Evolutionary conservation across 192 early-diverging fungal species (phyloP).

Genomic region (Funneliformis geosporum): DNA sequence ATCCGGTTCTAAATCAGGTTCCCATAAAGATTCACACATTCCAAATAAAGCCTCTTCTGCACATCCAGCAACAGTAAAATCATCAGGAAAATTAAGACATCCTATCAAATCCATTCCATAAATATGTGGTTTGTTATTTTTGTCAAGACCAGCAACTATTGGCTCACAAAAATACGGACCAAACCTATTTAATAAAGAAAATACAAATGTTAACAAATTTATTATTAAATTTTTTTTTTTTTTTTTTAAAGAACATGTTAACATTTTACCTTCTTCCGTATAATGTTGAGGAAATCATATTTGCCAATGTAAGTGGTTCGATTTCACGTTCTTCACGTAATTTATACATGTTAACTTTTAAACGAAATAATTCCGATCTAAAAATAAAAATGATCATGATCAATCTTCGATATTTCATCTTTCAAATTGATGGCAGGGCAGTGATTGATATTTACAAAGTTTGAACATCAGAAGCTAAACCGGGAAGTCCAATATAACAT

Average conservation of each 20-base stretch:
- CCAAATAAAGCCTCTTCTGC: constrained; percentile 86
- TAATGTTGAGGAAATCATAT: constrained; percentile 92
- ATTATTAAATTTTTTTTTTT: neutral
- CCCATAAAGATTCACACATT: constrained; percentile 97
- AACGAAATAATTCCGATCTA: constrained; percentile 85
- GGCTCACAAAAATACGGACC: constrained; percentile 96
- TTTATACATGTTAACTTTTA: constrained; percentile 95
- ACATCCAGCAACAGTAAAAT: constrained; percentile 95
- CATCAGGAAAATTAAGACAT: constrained; percentile 87
- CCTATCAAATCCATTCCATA: constrained; percentile 95
- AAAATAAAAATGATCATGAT: constrained; percentile 4
- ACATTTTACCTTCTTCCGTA: constrained; percentile 79
- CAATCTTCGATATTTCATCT: neutral
- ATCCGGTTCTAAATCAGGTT: constrained; percentile 93
- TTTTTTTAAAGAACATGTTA: neutral
- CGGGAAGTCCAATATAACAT: constrained; percentile 86
- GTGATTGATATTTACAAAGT: constrained; percentile 74
- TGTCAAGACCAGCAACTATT: constrained; percentile 92
- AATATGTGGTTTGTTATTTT: constrained; percentile 88
- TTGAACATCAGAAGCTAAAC: constrained; percentile 94
- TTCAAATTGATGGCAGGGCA: neutral
- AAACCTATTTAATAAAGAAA: constrained; percentile 64
- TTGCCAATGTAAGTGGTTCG: constrained; percentile 88
- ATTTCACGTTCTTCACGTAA: constrained; percentile 95
- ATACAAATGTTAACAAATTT: neutral